These are phyloP conservation scores for Trypethelium eluteriae DNA, from an alignment of 495 filamentous ascomycete genomes.

Conservation along the genomic window DNA sequence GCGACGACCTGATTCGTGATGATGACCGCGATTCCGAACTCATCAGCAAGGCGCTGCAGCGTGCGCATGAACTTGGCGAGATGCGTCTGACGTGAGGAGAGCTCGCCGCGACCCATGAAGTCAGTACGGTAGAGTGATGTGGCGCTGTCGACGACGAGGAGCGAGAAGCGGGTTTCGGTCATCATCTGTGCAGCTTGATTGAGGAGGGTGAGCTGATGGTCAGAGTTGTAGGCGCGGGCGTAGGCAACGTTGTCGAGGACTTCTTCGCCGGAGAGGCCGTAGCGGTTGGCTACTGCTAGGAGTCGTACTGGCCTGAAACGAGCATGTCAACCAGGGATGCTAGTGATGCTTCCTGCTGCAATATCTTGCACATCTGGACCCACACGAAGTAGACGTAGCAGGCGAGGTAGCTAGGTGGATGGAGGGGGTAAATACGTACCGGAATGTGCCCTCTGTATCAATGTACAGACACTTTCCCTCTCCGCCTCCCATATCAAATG, in stretches of 20 bases:
- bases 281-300: slow-evolving; percentile 85
- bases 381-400: no score
- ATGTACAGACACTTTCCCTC: slow-evolving; percentile 99
- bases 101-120: slow-evolving; percentile 87
- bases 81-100: slow-evolving; percentile 83
- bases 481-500: slow-evolving; percentile 97
- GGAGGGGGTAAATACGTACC: slow-evolving; percentile 30
- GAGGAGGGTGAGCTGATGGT: slow-evolving; percentile 89
- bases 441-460: slow-evolving; percentile 95
- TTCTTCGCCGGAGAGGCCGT: slow-evolving; percentile 90
- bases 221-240: slow-evolving; percentile 94
- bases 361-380: no score
- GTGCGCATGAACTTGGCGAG: slow-evolving; percentile 96
- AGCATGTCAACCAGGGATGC: no score
- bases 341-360: no score
- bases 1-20: slow-evolving; percentile 99
- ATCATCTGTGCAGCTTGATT: slow-evolving; percentile 97
- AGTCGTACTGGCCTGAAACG: slow-evolving; percentile 61
- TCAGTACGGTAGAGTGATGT: slow-evolving; percentile 94
- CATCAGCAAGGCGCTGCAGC: slow-evolving; percentile 86
- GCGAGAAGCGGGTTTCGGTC: slow-evolving; percentile 95
- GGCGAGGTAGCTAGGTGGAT: no score
- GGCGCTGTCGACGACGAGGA: slow-evolving; percentile 89
- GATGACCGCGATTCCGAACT: slow-evolving; percentile 96
- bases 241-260: slow-evolving; percentile 98